Percentiles rank a stretch among this genome's conserved stretches.
These are phyloP conservation scores for Candida cerambycidarum DNA, from an alignment of 805 yeast genomes.

Conservation along the genomic window DNA sequence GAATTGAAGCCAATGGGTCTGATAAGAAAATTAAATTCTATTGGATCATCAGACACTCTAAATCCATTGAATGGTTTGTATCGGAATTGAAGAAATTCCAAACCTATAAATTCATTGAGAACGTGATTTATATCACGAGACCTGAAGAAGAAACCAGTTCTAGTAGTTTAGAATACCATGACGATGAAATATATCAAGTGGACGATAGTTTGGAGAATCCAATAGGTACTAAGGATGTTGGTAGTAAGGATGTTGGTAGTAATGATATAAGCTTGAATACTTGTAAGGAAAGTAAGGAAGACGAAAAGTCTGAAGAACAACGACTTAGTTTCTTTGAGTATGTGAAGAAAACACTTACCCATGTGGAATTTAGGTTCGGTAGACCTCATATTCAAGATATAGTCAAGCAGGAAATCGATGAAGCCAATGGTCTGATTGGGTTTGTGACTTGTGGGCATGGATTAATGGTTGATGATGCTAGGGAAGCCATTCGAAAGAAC, in stretches of 20 bases:
- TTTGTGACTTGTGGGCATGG: slow-evolving; percentile 53
- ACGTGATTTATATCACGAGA: slow-evolving; percentile 27
- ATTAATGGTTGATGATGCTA: slow-evolving; percentile 35
- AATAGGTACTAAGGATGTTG: no score
- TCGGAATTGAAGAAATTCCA: slow-evolving; percentile 34
- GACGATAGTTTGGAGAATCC: background rate
- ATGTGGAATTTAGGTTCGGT: slow-evolving; percentile 44
- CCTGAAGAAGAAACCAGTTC: slow-evolving; percentile 16
- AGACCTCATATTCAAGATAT: slow-evolving; percentile 40
- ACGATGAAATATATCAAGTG: background rate
- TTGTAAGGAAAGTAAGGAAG: no score
- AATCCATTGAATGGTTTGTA: slow-evolving; percentile 47
- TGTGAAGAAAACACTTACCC: slow-evolving; percentile 23
- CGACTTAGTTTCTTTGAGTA: background rate
- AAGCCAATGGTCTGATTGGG: slow-evolving; percentile 40
- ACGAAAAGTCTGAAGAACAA: background rate
- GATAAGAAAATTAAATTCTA: slow-evolving; percentile 35
- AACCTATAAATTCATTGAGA: slow-evolving; percentile 24
- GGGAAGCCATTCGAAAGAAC: slow-evolving; percentile 27
- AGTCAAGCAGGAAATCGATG: slow-evolving; percentile 36
- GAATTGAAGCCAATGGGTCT: slow-evolving; percentile 20
- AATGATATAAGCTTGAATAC: background rate
- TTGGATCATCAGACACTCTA: slow-evolving; percentile 61
- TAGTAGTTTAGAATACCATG: slow-evolving; percentile 6
- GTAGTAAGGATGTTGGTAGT: no score